Evolutionary conservation across 352 stramenopile genomes (phyloP), one percentile per base, ranked within the genome.

Genomic region (Phytophthora brassicae): DNA sequence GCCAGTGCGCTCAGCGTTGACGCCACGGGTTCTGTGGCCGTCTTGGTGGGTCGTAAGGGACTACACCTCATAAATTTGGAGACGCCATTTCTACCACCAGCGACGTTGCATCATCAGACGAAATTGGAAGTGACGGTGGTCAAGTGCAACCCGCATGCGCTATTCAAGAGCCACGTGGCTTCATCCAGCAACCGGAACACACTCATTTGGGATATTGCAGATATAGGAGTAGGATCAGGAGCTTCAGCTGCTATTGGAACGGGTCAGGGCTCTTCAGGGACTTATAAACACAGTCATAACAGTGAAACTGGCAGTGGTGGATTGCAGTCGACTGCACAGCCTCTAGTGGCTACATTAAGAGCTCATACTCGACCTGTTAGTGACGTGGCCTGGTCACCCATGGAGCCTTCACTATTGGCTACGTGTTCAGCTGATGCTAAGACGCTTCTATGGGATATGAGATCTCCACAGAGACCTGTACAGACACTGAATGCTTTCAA

Each of bases 121-220:
- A 91, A 92, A 23, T 85, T 86, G 52, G 84, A 92, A 39, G 84
- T 93, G 43, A 66, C 81, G 2, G 86, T 93, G 24, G 86, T 89
- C 36, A 84, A 88, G 55, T 95, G 85, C 64, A 90, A 89, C 49
- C 86, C 84, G 33, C 81, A 90, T 39, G 69, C 72, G 29, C 64
- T 79, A n/a, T 87, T 81, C 64, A 79, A 79, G 58, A 74, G 66
- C 56, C 70, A 82, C 60, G 83, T 93, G 23, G 84, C 84, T 6
- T 91, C 86, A 13, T 91, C 86, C 35, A 90, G 82, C 39, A 90
- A 93, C 68, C 74, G 86, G 41, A 88, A 90, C 57, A 90, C 83
- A 35, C 76, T 95, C 41, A 81, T 95, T 31, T 95, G 86, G 86
- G 74, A 92, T 56, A 76, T 95, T 38, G 36, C 58, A 49, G 31